Conservation (phyloP, 441 rosid species). For the Sinapis alba region DNA sequence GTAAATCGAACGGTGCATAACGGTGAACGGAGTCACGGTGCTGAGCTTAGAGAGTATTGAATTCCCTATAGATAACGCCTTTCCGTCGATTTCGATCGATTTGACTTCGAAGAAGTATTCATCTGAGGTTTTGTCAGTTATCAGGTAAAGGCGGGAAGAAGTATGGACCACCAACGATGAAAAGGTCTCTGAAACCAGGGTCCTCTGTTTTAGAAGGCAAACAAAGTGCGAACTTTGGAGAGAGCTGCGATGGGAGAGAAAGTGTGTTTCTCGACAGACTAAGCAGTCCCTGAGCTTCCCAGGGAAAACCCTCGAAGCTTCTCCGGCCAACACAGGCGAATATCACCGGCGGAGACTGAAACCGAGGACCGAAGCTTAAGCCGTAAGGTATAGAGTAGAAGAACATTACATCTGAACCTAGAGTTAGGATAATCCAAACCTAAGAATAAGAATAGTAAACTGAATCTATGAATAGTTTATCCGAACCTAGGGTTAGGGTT, state of each 20-base stretch:
- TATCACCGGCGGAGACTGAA: not conserved
- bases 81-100: not conserved
- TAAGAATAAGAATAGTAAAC: no score
- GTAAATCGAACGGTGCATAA: not conserved
- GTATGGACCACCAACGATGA: not conserved
- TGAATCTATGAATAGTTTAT: no score
- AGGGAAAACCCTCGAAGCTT: not conserved
- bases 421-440: no score
- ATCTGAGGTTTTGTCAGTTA: not conserved
- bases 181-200: not conserved
- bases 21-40: not conserved
- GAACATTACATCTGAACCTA: not conserved
- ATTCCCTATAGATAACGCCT: not conserved
- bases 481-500: no score
- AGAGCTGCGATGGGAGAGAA: constrained; percentile 1
- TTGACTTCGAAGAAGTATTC: not conserved
- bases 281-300: not conserved
- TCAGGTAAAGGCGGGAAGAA: not conserved
- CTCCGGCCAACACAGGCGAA: not conserved
- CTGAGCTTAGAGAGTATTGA: not conserved
- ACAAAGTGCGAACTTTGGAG: not conserved
- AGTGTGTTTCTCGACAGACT: not conserved
- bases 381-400: not conserved
- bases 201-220: not conserved
- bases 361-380: not conserved